Evolutionary conservation across 2,329 filamentous ascomycete species (phyloP).

Genomic region (Colletotrichum tamarilloi): DNA sequence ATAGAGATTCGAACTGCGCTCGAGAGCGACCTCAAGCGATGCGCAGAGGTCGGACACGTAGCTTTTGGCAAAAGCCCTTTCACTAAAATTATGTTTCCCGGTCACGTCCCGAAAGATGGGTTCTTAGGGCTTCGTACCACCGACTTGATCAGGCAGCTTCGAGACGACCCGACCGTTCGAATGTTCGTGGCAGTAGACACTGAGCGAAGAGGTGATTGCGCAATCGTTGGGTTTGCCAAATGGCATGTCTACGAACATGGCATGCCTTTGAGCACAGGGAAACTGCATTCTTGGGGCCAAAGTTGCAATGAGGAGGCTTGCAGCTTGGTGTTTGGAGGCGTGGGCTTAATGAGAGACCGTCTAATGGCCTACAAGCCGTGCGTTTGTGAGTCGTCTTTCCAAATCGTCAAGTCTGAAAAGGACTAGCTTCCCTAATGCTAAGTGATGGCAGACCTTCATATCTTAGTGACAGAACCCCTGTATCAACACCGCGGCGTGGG

Average conservation of each 20-base stretch:
- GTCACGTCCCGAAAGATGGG: conserved; percentile 41
- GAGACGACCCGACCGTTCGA: conserved; percentile 6
- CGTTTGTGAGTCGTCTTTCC: conserved; percentile 44
- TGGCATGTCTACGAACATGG: conserved; percentile 49
- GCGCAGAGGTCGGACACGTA: conserved; percentile 5
- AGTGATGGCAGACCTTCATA: conserved; percentile 44
- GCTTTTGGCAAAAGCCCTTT: background rate
- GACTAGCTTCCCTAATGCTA: background rate
- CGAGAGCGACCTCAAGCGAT: background rate
- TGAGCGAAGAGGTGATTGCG: conserved; percentile 30
- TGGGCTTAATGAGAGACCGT: conserved; percentile 42
- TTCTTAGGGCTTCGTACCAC: conserved; percentile 37
- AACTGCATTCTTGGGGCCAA: conserved; percentile 40
- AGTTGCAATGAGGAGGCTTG: conserved; percentile 47
- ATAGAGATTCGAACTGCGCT: conserved; percentile 11
- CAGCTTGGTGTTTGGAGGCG: conserved; percentile 44
- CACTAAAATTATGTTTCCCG: conserved; percentile 40
- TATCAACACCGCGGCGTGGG: conserved; percentile 50
- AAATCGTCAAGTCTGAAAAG: background rate
- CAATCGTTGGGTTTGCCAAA: conserved; percentile 47
- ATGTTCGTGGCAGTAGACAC: conserved; percentile 26
- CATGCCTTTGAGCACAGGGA: conserved; percentile 35
- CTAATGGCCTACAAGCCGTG: conserved; percentile 45
- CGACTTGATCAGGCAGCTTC: conserved; percentile 36
- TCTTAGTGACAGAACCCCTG: conserved; percentile 49